phyloP scores from a whole-genome alignment of 345 rosid genomes.

The Salix koriyanagi region DNA sequence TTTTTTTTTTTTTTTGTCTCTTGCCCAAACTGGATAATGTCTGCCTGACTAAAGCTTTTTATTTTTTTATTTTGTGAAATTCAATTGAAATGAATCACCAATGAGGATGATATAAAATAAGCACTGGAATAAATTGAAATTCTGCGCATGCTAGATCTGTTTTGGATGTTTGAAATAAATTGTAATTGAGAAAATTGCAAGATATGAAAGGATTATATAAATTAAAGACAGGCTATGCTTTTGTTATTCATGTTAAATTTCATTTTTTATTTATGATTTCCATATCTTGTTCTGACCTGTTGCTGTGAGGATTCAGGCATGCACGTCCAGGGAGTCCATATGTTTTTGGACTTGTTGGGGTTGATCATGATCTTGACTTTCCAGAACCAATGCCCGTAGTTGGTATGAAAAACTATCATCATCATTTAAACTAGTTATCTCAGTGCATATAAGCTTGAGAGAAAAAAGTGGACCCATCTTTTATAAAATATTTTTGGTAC shows the following conservation, averaged over 20 bases:
- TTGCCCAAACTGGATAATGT: no score
- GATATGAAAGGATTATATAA: not conserved
- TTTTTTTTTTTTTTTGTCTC: no score
- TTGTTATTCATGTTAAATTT: not conserved
- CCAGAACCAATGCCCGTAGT: constrained; percentile 98
- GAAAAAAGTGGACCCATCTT: not conserved
- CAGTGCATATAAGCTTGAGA: not conserved
- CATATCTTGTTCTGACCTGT: constrained; percentile 37
- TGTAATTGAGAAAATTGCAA: not conserved
- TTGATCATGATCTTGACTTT: constrained; percentile 96
- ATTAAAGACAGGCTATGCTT: not conserved
- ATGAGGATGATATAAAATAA: no score
- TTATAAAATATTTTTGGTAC: constrained; percentile 9
- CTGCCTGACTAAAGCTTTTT: no score
- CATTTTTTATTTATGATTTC: not conserved
- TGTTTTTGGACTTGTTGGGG: constrained; percentile 93
- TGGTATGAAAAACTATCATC: constrained; percentile 40
- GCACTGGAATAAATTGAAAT: no score
- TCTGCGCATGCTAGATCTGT: no score
- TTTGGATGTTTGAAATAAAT: not conserved
- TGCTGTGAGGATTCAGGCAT: constrained; percentile 61
- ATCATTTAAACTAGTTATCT: not conserved
- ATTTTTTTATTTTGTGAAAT: no score
- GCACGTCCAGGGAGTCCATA: constrained; percentile 99
- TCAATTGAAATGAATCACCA: no score